phyloP scores from a whole-genome alignment of 108 stramenopile genomes.

The Tribonema minus region DNA sequence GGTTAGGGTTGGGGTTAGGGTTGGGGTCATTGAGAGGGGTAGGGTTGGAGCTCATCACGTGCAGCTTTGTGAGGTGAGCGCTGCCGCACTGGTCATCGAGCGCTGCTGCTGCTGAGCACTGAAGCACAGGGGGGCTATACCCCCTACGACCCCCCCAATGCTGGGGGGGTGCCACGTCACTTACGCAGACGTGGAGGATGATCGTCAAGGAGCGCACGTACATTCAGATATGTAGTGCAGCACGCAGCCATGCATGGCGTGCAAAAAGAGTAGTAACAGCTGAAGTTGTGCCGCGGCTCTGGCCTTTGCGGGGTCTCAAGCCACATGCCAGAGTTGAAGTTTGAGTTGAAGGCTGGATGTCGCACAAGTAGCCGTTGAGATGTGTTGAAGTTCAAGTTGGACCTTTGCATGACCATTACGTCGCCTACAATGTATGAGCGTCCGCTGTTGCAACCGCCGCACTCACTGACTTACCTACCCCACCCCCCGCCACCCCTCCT shows the following conservation, averaged over 20 bases:
- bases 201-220: too few species aligned
- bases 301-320: not conserved
- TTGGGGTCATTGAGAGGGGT: too few species aligned
- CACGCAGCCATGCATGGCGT: slow-evolving; percentile 12
- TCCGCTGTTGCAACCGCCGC: not conserved
- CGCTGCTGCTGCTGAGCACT: too few species aligned
- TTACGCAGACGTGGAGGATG: too few species aligned
- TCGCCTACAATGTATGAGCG: not conserved
- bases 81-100: too few species aligned
- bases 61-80: slow-evolving; percentile 59
- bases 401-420: not conserved
- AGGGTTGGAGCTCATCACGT: too few species aligned
- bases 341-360: not conserved
- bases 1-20: too few species aligned
- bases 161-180: too few species aligned
- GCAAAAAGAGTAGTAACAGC: not conserved
- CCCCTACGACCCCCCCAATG: too few species aligned
- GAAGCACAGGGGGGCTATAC: too few species aligned
- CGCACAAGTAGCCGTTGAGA: not conserved
- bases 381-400: not conserved
- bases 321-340: not conserved
- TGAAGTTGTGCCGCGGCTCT: not conserved
- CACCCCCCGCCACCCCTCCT: too few species aligned
- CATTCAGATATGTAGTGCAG: slow-evolving; percentile 19
- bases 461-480: too few species aligned